Conservation (phyloP, 306 rosid genomes). For the Casuarina glauca region DNA sequence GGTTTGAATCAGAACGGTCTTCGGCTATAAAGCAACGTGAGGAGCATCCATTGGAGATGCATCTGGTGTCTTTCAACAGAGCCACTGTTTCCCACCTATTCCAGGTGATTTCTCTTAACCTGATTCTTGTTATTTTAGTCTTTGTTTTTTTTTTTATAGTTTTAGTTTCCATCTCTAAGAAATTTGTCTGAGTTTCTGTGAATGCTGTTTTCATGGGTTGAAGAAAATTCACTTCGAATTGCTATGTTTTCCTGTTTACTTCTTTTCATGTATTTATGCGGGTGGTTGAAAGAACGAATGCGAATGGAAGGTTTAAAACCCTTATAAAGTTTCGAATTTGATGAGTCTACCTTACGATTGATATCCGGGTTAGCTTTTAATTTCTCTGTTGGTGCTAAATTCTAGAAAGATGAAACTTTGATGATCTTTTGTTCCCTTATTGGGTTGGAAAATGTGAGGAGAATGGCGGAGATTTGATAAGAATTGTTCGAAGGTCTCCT, state of each 20-base stretch:
- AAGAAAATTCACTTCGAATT: not conserved
- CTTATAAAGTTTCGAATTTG: not conserved
- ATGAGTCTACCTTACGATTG: not conserved
- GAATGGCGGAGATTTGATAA: too few species aligned
- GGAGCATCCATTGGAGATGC: not conserved
- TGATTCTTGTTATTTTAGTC: not conserved
- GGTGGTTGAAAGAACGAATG: not conserved
- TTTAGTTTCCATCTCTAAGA: not conserved
- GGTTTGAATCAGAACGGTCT: not conserved
- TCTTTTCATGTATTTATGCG: not conserved
- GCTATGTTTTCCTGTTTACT: not conserved
- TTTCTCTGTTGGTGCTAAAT: not conserved
- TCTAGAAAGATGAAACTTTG: not conserved
- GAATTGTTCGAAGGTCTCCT: not conserved
- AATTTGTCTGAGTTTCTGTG: not conserved
- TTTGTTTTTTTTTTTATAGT: not conserved
- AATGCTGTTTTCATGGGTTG: not conserved
- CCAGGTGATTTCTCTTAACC: constrained; percentile 19
- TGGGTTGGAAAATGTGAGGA: not conserved
- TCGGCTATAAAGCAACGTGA: not conserved
- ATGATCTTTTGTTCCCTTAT: not conserved
- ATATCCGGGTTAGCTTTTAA: not conserved
- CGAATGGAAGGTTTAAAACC: not conserved
- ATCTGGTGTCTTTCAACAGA: not conserved
- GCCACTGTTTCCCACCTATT: constrained; percentile 1